Conservation (phyloP, 2,329 filamentous ascomycete species). For the Fusarium verrucosum region DNA sequence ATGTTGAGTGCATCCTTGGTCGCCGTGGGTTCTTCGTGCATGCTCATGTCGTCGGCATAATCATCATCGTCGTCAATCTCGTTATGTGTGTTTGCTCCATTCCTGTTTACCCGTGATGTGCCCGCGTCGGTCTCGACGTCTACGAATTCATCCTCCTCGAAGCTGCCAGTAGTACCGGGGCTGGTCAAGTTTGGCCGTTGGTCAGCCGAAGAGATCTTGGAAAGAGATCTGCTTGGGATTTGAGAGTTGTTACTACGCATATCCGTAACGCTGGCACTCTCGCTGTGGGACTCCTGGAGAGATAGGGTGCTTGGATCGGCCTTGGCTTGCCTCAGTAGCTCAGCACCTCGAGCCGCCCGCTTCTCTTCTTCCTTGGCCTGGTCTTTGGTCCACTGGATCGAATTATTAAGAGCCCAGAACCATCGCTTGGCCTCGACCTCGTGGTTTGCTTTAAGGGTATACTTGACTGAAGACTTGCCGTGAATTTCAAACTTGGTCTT, state of each 20-base stretch:
- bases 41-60: constrained; percentile 77
- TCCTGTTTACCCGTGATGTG: constrained; percentile 49
- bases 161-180: constrained; percentile 59
- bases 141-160: constrained; percentile 63
- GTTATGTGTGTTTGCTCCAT: constrained; percentile 50
- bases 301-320: constrained; percentile 71
- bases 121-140: constrained; percentile 59
- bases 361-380: constrained; percentile 91
- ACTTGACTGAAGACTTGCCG: constrained; percentile 98
- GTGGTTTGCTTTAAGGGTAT: constrained; percentile 96
- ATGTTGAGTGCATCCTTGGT: constrained; percentile 97
- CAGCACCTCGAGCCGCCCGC: constrained; percentile 76
- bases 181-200: constrained; percentile 51
- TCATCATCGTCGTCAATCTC: constrained; percentile 78
- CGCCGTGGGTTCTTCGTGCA: constrained; percentile 74
- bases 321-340: constrained; percentile 80
- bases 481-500: constrained; percentile 98
- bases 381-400: constrained; percentile 98
- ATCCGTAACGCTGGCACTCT: constrained; percentile 62
- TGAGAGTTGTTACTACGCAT: constrained; percentile 57
- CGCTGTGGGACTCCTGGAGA: constrained; percentile 58
- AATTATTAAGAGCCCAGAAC: constrained; percentile 99
- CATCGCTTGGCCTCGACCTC: constrained; percentile 97
- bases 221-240: constrained; percentile 47
- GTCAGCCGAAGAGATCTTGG: constrained; percentile 41